Conservation (phyloP, 768 basidiomycete species). For the Leccinum longicurvipes region DNA sequence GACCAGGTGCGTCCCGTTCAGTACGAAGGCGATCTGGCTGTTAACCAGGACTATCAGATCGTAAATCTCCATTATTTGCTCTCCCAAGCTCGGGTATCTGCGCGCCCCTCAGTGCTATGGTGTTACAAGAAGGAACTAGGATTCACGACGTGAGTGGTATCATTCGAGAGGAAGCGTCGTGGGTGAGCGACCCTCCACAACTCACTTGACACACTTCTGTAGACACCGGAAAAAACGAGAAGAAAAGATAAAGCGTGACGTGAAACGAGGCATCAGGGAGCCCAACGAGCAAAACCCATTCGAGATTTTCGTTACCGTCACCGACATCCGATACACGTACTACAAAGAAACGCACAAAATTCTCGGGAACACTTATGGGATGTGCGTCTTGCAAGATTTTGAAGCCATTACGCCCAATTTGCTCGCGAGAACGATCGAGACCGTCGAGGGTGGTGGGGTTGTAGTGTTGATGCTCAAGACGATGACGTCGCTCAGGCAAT, state of each 20-base stretch:
- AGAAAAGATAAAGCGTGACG: conserved; percentile 93
- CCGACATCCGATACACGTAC: conserved; percentile 98
- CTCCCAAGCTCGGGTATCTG: conserved; percentile 86
- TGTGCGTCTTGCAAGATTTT: conserved; percentile 96
- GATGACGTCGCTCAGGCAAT: conserved; percentile 87
- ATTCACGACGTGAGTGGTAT: conserved; percentile 73
- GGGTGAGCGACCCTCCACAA: background rate
- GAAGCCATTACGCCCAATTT: conserved; percentile 98
- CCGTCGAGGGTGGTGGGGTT: conserved; percentile 92
- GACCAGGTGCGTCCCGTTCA: conserved; percentile 65
- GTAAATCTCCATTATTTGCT: conserved; percentile 96
- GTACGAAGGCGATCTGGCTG: background rate
- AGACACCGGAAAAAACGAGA: conserved; percentile 97
- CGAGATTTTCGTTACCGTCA: conserved; percentile 98
- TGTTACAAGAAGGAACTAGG: conserved; percentile 99
- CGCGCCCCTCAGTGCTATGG: conserved; percentile 91
- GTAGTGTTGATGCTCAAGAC: conserved; percentile 90
- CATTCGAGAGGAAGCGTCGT: background rate
- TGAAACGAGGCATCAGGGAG: conserved; percentile 91
- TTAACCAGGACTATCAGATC: conserved; percentile 43
- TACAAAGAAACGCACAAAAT: conserved; percentile 98
- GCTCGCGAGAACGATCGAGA: conserved; percentile 95
- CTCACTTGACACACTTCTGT: background rate
- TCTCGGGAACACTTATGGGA: conserved; percentile 95
- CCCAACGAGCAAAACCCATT: conserved; percentile 96